These are phyloP conservation scores for Chalciporus sp. DNA, from an alignment of 1,284 basidiomycete species.

Conservation along the genomic window DNA sequence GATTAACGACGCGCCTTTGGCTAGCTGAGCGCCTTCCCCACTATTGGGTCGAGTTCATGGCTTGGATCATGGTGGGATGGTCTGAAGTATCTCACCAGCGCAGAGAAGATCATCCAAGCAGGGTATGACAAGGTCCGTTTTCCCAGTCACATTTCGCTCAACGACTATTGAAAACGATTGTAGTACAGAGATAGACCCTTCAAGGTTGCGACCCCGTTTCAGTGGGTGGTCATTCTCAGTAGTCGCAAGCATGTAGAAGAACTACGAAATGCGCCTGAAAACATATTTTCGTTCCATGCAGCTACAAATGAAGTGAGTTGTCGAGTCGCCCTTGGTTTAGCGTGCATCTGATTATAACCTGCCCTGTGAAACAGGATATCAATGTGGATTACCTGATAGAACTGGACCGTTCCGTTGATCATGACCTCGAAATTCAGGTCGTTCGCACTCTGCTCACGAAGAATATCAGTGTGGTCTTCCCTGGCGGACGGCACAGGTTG, in stretches of 20 bases:
- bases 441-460: constrained; percentile 33
- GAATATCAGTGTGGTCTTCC: constrained; percentile 27
- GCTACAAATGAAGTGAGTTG: constrained; percentile 37
- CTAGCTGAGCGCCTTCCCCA: constrained; percentile 23
- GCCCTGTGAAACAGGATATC: constrained; percentile 13
- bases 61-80: constrained; percentile 18
- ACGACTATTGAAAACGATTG: not conserved
- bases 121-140: constrained; percentile 21
- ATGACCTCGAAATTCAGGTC: constrained; percentile 32
- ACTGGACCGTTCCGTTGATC: constrained; percentile 8
- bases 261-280: too few species aligned
- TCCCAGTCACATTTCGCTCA: too few species aligned
- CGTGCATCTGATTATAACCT: not conserved
- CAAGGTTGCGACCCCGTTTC: constrained; percentile 38
- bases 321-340: not conserved
- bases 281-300: constrained; percentile 18
- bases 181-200: constrained; percentile 41
- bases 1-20: not conserved
- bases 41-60: constrained; percentile 18
- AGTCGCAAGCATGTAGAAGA: too few species aligned
- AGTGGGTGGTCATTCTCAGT: too few species aligned
- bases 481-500: too few species aligned
- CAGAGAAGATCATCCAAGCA: constrained; percentile 12
- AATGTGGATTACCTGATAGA: constrained; percentile 33
- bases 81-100: not conserved